Conservation (phyloP, 108 stramenopile genomes). For the Conticribra guillardii region DNA sequence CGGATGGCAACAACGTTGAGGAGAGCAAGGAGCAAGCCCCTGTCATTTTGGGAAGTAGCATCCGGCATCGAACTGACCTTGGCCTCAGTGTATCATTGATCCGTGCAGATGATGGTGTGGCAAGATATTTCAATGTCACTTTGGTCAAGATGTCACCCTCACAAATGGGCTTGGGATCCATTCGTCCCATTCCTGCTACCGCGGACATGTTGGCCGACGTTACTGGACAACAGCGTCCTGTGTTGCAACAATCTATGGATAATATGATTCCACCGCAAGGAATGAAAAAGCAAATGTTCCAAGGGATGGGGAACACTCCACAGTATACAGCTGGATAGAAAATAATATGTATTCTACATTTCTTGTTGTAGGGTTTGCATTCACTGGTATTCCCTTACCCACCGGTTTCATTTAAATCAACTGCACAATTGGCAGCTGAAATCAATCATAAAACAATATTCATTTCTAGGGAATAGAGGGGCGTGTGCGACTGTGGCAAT, state of each 20-base stretch:
- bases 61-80: slow-evolving; percentile 64
- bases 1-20: slow-evolving; percentile 53
- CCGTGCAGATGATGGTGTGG: slow-evolving; percentile 72
- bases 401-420: too few relatives aligned
- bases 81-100: slow-evolving; percentile 76
- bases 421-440: too few relatives aligned
- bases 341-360: not conserved
- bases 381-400: too few relatives aligned
- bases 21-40: slow-evolving; percentile 42
- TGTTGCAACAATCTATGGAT: not conserved
- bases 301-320: slow-evolving; percentile 29
- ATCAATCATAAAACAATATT: too few relatives aligned
- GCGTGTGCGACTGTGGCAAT: too few relatives aligned
- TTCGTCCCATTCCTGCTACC: slow-evolving; percentile 67
- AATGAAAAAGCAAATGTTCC: slow-evolving; percentile 24
- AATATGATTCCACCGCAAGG: slow-evolving; percentile 3
- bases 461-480: too few relatives aligned
- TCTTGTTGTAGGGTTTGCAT: too few relatives aligned
- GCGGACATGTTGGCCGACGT: slow-evolving; percentile 43
- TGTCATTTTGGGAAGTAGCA: slow-evolving; percentile 36
- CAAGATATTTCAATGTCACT: slow-evolving; percentile 86
- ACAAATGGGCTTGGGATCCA: slow-evolving; percentile 62
- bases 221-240: not conserved
- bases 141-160: slow-evolving; percentile 74
- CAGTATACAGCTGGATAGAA: slow-evolving; percentile 43